These are phyloP conservation scores for Apophysomyces variabilis DNA, from an alignment of 371 early-diverging fungal species.

Conservation along the genomic window DNA sequence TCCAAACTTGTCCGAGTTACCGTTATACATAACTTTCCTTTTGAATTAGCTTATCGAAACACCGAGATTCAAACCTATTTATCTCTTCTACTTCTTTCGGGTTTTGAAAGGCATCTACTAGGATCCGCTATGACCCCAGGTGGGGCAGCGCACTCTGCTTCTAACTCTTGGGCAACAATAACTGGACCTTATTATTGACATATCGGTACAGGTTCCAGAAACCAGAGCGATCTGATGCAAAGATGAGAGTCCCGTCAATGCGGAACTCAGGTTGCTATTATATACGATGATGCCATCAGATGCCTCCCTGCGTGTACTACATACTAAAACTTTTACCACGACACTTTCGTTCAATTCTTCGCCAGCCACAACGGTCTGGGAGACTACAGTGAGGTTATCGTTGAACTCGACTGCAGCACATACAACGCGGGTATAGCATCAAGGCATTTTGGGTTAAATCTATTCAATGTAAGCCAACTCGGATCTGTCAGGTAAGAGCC, in stretches of 20 bases:
- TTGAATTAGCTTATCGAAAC: conserved; percentile 26
- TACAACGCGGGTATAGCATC: conserved; percentile 72
- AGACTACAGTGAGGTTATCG: neutral
- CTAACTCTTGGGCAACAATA: conserved; percentile 51
- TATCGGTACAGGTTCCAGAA: conserved; percentile 75
- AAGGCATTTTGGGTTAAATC: conserved; percentile 80
- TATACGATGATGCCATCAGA: neutral
- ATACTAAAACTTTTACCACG: conserved; percentile 30
- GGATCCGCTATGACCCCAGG: conserved; percentile 41
- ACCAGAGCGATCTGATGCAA: conserved; percentile 69
- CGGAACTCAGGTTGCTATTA: conserved; percentile 66
- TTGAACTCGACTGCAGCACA: conserved; percentile 39
- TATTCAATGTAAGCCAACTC: conserved; percentile 68
- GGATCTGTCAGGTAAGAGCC: conserved; percentile 48
- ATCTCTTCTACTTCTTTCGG: conserved; percentile 64
- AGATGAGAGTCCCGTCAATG: conserved; percentile 59
- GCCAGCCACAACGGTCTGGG: conserved; percentile 13
- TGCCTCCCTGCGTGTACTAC: too few species aligned
- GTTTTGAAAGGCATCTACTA: conserved; percentile 47
- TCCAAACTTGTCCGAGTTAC: conserved; percentile 3
- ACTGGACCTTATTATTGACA: conserved; percentile 24
- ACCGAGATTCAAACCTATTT: conserved; percentile 79
- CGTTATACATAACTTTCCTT: conserved; percentile 49
- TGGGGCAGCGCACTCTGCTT: conserved; percentile 64
- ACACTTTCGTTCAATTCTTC: conserved; percentile 57